These are phyloP conservation scores for Erythrophleum fordii DNA, from an alignment of 306 rosid species.

Conservation along the genomic window DNA sequence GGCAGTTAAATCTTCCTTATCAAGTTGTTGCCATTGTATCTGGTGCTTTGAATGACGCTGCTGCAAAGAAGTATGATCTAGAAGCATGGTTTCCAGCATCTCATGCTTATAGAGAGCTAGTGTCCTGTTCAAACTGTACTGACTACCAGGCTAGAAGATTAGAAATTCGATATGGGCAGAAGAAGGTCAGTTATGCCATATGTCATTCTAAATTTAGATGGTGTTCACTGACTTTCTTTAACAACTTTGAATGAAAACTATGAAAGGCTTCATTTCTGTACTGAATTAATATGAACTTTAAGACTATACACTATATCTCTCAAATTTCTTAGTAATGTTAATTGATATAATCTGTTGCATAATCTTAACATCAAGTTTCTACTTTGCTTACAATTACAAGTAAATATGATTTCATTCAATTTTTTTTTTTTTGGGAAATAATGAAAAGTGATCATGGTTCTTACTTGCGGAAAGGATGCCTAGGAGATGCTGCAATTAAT, in stretches of 20 bases:
- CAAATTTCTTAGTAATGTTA: not conserved
- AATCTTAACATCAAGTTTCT: not conserved
- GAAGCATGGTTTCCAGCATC: conserved; percentile 99
- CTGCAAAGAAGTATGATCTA: conserved; percentile 93
- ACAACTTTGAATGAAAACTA: conserved; percentile 2
- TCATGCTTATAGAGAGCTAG: conserved; percentile 82
- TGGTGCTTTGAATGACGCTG: conserved; percentile 98
- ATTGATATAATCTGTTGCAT: conserved; percentile 14
- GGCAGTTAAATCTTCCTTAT: conserved; percentile 86
- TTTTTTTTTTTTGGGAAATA: not conserved
- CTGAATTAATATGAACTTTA: not conserved
- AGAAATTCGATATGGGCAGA: conserved; percentile 93
- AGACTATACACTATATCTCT: not conserved
- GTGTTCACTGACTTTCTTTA: not conserved
- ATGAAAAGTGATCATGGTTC: conserved; percentile 1
- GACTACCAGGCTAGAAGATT: conserved; percentile 91
- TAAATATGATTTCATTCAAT: not conserved
- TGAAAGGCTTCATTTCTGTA: not conserved
- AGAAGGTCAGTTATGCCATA: conserved; percentile 64
- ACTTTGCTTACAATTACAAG: not conserved
- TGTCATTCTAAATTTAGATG: not conserved
- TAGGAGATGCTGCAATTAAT: conserved; percentile 11
- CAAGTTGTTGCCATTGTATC: conserved; percentile 90
- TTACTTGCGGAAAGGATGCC: not conserved
- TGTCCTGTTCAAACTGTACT: conserved; percentile 96